phyloP scores from a whole-genome alignment of 1,139 yeast species.

The Eremothecium coryli region DNA sequence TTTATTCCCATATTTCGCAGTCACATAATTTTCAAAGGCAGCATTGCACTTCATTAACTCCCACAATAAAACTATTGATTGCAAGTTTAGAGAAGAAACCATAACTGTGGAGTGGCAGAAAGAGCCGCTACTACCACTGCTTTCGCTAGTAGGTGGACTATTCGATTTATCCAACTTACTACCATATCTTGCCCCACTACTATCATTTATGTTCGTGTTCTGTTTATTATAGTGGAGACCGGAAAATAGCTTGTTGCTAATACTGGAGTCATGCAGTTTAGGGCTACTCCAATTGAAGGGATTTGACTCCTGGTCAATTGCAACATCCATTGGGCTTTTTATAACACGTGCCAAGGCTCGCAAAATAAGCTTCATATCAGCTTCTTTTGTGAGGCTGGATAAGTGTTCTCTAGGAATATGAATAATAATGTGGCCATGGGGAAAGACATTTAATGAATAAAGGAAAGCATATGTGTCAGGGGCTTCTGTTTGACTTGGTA shows the following conservation, averaged over 20 bases:
- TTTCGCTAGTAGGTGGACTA: slow-evolving; percentile 8
- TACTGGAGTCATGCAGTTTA: neutral
- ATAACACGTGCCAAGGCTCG: slow-evolving; percentile 41
- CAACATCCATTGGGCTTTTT: slow-evolving; percentile 37
- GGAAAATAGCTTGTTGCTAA: slow-evolving; percentile 7
- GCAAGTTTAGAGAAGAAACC: slow-evolving; percentile 46
- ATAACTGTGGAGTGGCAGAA: slow-evolving; percentile 18
- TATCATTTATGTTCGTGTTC: slow-evolving; percentile 4
- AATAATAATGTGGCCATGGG: slow-evolving; percentile 30
- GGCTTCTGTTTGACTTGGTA: slow-evolving; percentile 40
- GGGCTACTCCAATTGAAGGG: slow-evolving; percentile 27
- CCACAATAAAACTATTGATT: slow-evolving; percentile 58
- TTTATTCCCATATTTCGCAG: slow-evolving; percentile 44
- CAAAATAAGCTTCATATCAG: slow-evolving; percentile 43
- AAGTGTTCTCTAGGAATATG: slow-evolving; percentile 46
- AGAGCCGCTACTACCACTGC: neutral
- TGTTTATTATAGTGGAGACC: slow-evolving; percentile 8
- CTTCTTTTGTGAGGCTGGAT: slow-evolving; percentile 45
- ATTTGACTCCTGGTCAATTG: slow-evolving; percentile 33
- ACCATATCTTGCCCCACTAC: slow-evolving; percentile 7
- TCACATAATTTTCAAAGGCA: slow-evolving; percentile 40
- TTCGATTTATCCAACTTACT: slow-evolving; percentile 1
- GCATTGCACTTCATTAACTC: slow-evolving; percentile 69
- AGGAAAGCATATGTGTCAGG: slow-evolving; percentile 33
- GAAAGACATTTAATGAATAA: slow-evolving; percentile 31